Percentiles rank a stretch among this genome's conserved stretches.
Conservation (phyloP, 768 basidiomycete species). For the Pisolithus marmoratus region DNA sequence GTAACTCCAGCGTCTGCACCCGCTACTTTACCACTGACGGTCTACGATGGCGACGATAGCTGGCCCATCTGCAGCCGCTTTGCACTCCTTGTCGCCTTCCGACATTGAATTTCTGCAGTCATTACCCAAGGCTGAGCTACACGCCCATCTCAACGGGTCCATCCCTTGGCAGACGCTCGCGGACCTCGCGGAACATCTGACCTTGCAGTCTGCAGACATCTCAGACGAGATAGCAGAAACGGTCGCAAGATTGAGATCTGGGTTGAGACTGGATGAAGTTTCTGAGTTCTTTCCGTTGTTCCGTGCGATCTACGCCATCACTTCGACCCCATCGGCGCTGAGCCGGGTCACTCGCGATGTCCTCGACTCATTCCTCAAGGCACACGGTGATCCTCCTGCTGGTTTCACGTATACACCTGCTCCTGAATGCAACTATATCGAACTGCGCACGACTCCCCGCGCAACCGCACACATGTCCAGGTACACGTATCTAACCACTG, state of each 20-base stretch:
- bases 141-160: conserved; percentile 82
- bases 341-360: conserved; percentile 58
- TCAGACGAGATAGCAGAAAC: conserved; percentile 39
- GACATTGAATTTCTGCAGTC: conserved; percentile 55
- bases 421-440: conserved; percentile 66
- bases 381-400: conserved; percentile 13
- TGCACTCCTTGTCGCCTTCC: conserved; percentile 42
- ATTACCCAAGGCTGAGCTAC: conserved; percentile 79
- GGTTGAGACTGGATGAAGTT: conserved; percentile 45
- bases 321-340: conserved; percentile 53
- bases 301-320: conserved; percentile 74
- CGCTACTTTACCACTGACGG: too few relatives aligned
- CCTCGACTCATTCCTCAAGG: conserved; percentile 50
- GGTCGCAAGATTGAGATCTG: conserved; percentile 35
- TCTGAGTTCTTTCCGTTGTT: conserved; percentile 72
- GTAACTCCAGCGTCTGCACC: too few relatives aligned
- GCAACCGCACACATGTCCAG: conserved; percentile 52
- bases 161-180: conserved; percentile 65
- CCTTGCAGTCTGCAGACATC: conserved; percentile 11
- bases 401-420: conserved; percentile 26
- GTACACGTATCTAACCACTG: conserved; percentile 54
- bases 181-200: conserved; percentile 48
- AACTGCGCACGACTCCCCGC: conserved; percentile 79
- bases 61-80: conserved; percentile 41
- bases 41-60: conserved; percentile 7